A percentile compares a stretch with the other conserved stretches of the same genome.
Evolutionary conservation across 768 basidiomycete species (phyloP).

Genomic region (Pulveroboletus ravenelii): DNA sequence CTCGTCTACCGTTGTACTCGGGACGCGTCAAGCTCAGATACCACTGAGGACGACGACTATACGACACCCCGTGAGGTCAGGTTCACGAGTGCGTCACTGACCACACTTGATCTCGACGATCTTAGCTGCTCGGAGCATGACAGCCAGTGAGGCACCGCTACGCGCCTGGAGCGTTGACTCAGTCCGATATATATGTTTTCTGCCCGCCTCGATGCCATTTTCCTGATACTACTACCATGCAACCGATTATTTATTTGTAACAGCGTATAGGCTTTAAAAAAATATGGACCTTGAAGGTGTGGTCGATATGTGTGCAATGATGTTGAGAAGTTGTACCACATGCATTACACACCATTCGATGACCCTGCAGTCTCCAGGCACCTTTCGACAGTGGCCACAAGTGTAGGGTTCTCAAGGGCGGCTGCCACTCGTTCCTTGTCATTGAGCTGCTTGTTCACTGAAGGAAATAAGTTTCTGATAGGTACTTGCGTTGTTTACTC

Average conservation of each 20-base stretch:
- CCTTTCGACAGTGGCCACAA: slow-evolving; percentile 84
- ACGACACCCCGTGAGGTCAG: background rate
- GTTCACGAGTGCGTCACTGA: slow-evolving; percentile 6
- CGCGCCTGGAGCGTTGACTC: background rate
- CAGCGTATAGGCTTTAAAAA: background rate
- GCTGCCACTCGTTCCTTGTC: slow-evolving; percentile 99
- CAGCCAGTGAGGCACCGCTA: background rate
- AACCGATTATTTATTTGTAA: background rate
- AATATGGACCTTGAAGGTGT: no score
- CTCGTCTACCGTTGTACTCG: slow-evolving; percentile 13
- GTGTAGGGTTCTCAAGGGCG: slow-evolving; percentile 85
- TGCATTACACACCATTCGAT: slow-evolving; percentile 2
- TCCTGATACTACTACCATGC: no score
- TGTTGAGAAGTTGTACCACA: background rate
- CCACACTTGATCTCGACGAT: slow-evolving; percentile 10
- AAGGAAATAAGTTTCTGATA: background rate
- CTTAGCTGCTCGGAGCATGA: background rate
- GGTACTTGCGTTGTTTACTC: background rate
- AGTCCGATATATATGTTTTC: background rate
- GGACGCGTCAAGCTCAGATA: background rate
- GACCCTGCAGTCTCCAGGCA: slow-evolving; percentile 45
- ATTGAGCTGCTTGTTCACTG: slow-evolving; percentile 98
- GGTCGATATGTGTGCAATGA: no score
- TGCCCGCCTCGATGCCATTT: no score
- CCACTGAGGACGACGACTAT: slow-evolving; percentile 7